Evolutionary conservation across 2,329 filamentous ascomycete genomes (phyloP).

Genomic region (Alternaria hordeiaustralica): DNA sequence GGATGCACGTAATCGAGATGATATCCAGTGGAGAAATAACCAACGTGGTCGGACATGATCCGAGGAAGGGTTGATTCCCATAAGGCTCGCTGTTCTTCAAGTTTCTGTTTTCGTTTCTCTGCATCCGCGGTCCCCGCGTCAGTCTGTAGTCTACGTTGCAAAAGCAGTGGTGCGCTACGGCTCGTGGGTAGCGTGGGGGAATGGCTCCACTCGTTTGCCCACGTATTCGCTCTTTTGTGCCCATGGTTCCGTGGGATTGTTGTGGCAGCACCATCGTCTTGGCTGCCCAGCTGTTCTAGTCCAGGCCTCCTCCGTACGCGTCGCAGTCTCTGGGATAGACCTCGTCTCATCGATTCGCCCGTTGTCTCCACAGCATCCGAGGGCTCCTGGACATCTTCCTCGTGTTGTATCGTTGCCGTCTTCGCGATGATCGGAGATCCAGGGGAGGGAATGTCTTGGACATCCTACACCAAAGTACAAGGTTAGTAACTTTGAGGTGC

Average conservation of each 20-base stretch:
- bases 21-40: slow-evolving; percentile 11
- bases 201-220: slow-evolving; percentile 13
- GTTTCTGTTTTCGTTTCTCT: slow-evolving; percentile 5
- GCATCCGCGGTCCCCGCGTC: slow-evolving; percentile 2
- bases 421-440: slow-evolving; percentile 21
- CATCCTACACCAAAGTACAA: slow-evolving; percentile 29
- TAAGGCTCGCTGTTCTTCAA: slow-evolving; percentile 21
- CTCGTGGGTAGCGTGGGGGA: not conserved
- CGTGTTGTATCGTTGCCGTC: slow-evolving; percentile 4
- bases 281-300: slow-evolving; percentile 17
- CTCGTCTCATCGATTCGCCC: slow-evolving; percentile 17
- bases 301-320: slow-evolving; percentile 23
- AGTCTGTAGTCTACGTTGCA: slow-evolving; percentile 7
- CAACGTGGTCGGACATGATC: slow-evolving; percentile 7
- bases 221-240: slow-evolving; percentile 11
- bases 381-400: slow-evolving; percentile 14
- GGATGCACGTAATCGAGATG: slow-evolving; percentile 6
- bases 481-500: slow-evolving; percentile 60
- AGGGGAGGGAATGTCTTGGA: slow-evolving; percentile 18
- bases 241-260: slow-evolving; percentile 3
- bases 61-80: slow-evolving; percentile 32
- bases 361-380: slow-evolving; percentile 14
- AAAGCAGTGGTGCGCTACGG: slow-evolving; percentile 9
- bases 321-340: slow-evolving; percentile 22
- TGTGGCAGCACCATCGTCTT: slow-evolving; percentile 11